Percentiles rank a stretch among this genome's conserved stretches.
Evolutionary conservation across 2,329 filamentous ascomycete species (phyloP).

Genomic region (Rhinocladiella mackenziei): DNA sequence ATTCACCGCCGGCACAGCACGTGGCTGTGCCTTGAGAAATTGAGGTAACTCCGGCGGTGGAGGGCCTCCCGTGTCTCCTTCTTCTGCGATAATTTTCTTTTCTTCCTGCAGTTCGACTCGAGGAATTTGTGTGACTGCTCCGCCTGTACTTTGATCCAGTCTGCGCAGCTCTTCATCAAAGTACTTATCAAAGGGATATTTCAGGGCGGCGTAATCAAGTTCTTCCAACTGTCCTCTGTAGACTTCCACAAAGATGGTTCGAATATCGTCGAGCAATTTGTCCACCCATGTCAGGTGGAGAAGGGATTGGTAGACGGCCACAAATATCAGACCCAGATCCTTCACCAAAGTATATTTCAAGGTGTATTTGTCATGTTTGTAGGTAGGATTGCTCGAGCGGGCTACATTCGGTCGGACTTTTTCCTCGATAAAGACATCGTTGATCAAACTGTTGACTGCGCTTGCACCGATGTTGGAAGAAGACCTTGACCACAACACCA

Average conservation of each 20-base stretch:
- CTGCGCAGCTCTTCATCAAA: constrained; percentile 90
- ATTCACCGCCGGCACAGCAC: constrained; percentile 41
- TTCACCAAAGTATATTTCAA: constrained; percentile 91
- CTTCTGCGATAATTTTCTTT: constrained; percentile 46
- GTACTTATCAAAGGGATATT: constrained; percentile 86
- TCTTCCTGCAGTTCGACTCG: constrained; percentile 38
- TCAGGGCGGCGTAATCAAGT: constrained; percentile 69
- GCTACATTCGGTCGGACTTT: constrained; percentile 60
- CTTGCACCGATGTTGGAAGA: constrained; percentile 75
- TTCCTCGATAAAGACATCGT: constrained; percentile 97
- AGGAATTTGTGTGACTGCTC: constrained; percentile 45
- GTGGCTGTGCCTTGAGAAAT: constrained; percentile 49
- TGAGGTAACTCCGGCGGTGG: constrained; percentile 51
- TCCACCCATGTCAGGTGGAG: constrained; percentile 96
- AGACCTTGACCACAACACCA: constrained; percentile 91
- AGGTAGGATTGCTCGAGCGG: constrained; percentile 66
- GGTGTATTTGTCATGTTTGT: constrained; percentile 89
- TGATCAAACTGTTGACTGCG: constrained; percentile 90
- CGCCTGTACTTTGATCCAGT: constrained; percentile 54
- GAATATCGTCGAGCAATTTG: constrained; percentile 91
- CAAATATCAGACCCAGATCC: constrained; percentile 91
- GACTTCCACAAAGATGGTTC: constrained; percentile 82
- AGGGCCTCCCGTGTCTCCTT: constrained; percentile 49
- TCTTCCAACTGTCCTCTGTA: constrained; percentile 85
- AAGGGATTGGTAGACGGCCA: constrained; percentile 94